These are phyloP conservation scores for Tetrapisispora iriomotensis DNA, from an alignment of 805 yeast species.

Conservation along the genomic window DNA sequence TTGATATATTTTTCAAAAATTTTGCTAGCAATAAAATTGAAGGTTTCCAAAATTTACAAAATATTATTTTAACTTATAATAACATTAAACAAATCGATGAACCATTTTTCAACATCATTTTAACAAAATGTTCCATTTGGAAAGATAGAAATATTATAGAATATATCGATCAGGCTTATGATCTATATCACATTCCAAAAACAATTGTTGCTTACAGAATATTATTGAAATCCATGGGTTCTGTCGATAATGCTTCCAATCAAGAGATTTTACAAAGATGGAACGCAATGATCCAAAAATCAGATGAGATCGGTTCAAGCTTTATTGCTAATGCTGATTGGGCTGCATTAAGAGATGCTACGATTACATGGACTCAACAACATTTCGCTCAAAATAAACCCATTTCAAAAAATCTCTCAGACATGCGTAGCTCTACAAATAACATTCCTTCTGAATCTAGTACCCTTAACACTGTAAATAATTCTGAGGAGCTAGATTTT, in stretches of 20 bases:
- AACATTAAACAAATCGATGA: conserved; percentile 57
- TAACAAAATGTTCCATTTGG: conserved; percentile 61
- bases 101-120: conserved; percentile 69
- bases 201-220: conserved; percentile 68
- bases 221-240: conserved; percentile 61
- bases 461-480: not conserved
- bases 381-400: conserved; percentile 8
- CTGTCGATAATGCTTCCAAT: conserved; percentile 41
- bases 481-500: conserved; percentile 3
- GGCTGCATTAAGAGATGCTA: conserved; percentile 75
- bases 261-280: conserved; percentile 48
- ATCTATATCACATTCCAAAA: conserved; percentile 44
- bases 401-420: not conserved
- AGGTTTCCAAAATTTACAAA: conserved; percentile 48
- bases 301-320: conserved; percentile 42
- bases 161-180: conserved; percentile 52
- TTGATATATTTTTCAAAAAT: conserved; percentile 55
- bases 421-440: not conserved
- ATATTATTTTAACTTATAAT: conserved; percentile 46
- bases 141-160: conserved; percentile 53
- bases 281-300: conserved; percentile 42
- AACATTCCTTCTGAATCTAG: not conserved
- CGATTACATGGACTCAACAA: conserved; percentile 34
- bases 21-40: conserved; percentile 40
- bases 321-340: conserved; percentile 78